These are phyloP conservation scores for Populus deltoides DNA, from an alignment of 345 rosid species.

Conservation along the genomic window DNA sequence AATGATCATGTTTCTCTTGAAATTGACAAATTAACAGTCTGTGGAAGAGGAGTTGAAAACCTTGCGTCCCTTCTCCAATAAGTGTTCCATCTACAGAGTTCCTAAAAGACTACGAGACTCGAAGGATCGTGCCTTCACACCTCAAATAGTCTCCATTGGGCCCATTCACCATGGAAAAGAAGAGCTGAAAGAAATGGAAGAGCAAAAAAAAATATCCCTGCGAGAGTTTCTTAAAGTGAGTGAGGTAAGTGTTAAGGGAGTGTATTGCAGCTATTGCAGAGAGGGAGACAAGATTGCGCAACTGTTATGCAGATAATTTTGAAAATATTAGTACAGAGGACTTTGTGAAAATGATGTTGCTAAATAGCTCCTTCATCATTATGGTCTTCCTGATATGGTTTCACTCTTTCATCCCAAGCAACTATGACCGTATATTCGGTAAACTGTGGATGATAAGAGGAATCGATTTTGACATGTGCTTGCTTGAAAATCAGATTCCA, in stretches of 20 bases:
- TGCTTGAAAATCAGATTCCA: conserved; percentile 36
- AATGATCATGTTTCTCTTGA: background rate
- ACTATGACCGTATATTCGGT: background rate
- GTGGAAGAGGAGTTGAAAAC: background rate
- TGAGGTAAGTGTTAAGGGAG: background rate
- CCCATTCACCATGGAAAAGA: conserved; percentile 14
- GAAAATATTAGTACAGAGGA: background rate
- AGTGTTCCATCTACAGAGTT: conserved; percentile 14
- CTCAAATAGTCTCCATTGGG: conserved; percentile 15
- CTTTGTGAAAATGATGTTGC: conserved; percentile 4
- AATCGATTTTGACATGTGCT: background rate
- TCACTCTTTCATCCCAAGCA: background rate
- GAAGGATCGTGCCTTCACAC: conserved; percentile 9
- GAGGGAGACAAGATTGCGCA: background rate
- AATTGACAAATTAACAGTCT: background rate
- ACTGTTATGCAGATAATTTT: conserved; percentile 1
- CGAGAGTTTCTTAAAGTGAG: background rate
- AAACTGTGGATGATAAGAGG: background rate
- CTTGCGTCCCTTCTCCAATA: background rate
- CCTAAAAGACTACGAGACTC: conserved; percentile 7
- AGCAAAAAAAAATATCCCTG: conserved; percentile 8
- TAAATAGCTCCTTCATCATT: conserved; percentile 9
- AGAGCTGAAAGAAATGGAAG: conserved; percentile 9
- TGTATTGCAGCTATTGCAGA: background rate
- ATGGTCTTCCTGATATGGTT: background rate